Evolutionary conservation across 305 asterid genomes (phyloP).

Genomic region (Lippia alba): DNA sequence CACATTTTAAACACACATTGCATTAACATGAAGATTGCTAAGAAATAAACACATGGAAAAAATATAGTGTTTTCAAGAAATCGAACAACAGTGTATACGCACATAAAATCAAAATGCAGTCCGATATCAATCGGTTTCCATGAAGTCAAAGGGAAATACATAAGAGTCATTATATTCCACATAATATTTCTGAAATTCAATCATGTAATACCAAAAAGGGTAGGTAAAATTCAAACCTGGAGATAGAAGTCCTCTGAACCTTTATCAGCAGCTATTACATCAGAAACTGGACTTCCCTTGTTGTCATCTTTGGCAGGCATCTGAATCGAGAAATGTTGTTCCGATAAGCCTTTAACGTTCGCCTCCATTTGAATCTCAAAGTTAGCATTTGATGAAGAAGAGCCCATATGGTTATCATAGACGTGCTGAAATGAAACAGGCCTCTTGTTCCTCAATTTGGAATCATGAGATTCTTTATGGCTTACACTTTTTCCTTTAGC

Average conservation of each 20-base stretch:
- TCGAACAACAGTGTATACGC: conserved; percentile 1
- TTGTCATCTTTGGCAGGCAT: conserved; percentile 36
- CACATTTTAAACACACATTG: neutral
- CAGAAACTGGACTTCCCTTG: conserved; percentile 32
- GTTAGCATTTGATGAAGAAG: conserved; percentile 44
- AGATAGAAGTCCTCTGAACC: conserved; percentile 39
- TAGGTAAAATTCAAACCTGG: conserved; percentile 59
- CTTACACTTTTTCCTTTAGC: conserved; percentile 39
- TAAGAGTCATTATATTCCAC: conserved; percentile 20
- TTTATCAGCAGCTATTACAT: conserved; percentile 36
- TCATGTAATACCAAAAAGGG: conserved; percentile 10
- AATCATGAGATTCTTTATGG: conserved; percentile 39
- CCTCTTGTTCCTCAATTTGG: conserved; percentile 46
- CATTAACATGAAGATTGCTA: neutral
- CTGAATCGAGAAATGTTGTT: conserved; percentile 33
- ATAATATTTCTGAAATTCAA: conserved; percentile 28
- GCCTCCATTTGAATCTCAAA: conserved; percentile 46
- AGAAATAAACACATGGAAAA: neutral
- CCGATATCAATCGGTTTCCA: neutral
- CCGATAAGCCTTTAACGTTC: conserved; percentile 36
- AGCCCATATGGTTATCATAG: conserved; percentile 30
- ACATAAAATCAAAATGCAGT: conserved; percentile 10
- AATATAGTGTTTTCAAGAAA: neutral
- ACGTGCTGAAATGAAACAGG: conserved; percentile 36
- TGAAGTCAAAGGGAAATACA: neutral